Evolutionary conservation across 495 filamentous ascomycete species (phyloP).

Genomic region (Tuber indicum): DNA sequence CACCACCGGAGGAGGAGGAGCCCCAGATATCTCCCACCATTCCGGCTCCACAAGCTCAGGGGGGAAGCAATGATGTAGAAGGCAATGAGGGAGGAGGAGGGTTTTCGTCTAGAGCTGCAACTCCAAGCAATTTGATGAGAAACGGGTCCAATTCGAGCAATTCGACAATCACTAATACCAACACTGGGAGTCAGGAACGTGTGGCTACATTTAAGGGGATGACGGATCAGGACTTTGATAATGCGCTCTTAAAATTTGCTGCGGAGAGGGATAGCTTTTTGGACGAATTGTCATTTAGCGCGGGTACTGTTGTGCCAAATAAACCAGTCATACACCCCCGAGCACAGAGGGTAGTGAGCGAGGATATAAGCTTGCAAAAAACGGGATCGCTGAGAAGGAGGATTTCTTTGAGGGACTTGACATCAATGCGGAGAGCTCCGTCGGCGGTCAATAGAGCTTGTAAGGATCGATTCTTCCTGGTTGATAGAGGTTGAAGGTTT

Average conservation of each 20-base stretch:
- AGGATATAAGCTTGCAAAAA: slow-evolving; percentile 53
- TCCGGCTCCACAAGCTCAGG: not conserved
- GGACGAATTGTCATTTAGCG: slow-evolving; percentile 83
- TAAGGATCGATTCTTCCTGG: slow-evolving; percentile 28
- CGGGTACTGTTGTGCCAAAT: slow-evolving; percentile 68
- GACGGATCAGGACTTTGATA: slow-evolving; percentile 81
- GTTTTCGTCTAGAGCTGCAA: slow-evolving; percentile 12
- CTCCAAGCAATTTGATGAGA: slow-evolving; percentile 33
- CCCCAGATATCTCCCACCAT: slow-evolving; percentile 18
- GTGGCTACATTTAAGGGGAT: slow-evolving; percentile 35
- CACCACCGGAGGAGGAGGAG: slow-evolving; percentile 20
- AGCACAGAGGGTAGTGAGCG: slow-evolving; percentile 72
- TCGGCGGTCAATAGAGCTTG: slow-evolving; percentile 53
- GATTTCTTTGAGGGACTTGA: slow-evolving; percentile 83
- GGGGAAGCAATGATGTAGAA: slow-evolving; percentile 7
- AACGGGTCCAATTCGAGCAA: slow-evolving; percentile 41
- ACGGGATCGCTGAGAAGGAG: slow-evolving; percentile 50
- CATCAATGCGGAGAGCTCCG: slow-evolving; percentile 83
- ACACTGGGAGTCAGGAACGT: slow-evolving; percentile 32
- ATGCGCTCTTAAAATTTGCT: slow-evolving; percentile 86
- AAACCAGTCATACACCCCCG: slow-evolving; percentile 66
- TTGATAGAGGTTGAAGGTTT: slow-evolving; percentile 31
- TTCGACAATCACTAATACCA: slow-evolving; percentile 46
- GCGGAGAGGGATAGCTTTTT: slow-evolving; percentile 88
- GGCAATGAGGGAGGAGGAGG: slow-evolving; percentile 20